Conservation (phyloP, 495 filamentous ascomycete species). For the Letharia columbiana region DNA sequence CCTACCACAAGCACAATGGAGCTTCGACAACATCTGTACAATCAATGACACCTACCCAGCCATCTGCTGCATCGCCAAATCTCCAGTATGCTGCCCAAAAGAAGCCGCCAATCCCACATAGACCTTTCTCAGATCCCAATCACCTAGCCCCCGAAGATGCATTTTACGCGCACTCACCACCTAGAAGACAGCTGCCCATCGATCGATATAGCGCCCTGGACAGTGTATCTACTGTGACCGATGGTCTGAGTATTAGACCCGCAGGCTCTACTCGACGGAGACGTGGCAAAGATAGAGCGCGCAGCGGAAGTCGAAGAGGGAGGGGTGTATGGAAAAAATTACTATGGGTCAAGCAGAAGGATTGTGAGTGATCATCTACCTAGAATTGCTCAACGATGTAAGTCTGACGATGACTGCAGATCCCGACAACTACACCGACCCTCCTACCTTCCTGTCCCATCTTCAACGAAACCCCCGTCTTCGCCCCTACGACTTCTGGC, state of each 20-base stretch:
- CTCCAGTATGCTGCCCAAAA: constrained; percentile 14
- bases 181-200: constrained; percentile 43
- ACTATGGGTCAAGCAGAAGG: constrained; percentile 90
- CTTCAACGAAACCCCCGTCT: constrained; percentile 92
- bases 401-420: constrained; percentile 42
- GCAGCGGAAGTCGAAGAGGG: constrained; percentile 52
- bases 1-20: constrained; percentile 9
- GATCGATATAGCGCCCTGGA: constrained; percentile 16
- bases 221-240: constrained; percentile 26
- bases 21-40: constrained; percentile 1
- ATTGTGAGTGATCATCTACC: constrained; percentile 46
- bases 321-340: constrained; percentile 84
- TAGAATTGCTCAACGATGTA: neutral
- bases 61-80: constrained; percentile 14
- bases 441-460: constrained; percentile 85
- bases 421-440: constrained; percentile 97
- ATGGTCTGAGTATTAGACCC: constrained; percentile 29
- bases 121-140: constrained; percentile 42
- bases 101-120: constrained; percentile 31
- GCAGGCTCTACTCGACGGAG: constrained; percentile 30
- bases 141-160: constrained; percentile 80
- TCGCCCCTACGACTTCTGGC: constrained; percentile 96
- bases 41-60: constrained; percentile 22
- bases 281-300: constrained; percentile 43
- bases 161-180: constrained; percentile 52